Conservation (phyloP, 352 stramenopile species). For the Pythium brassicae region DNA sequence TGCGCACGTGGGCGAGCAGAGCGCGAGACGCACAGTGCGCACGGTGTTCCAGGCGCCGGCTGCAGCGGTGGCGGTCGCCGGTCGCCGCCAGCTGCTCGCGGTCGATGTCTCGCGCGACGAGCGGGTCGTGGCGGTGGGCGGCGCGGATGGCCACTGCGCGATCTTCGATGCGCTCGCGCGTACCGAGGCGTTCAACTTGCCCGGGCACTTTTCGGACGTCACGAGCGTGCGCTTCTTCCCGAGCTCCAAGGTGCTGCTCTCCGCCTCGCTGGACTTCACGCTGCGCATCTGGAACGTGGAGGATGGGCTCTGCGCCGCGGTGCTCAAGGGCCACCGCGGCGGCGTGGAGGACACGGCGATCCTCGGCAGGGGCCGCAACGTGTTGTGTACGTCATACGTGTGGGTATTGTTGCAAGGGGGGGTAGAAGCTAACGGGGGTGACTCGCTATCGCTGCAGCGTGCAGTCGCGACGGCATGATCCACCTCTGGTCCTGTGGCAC, state of each 20-base stretch:
- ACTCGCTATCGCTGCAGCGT: conserved; percentile 28
- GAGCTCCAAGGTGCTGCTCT: conserved; percentile 65
- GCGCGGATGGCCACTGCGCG: conserved; percentile 44
- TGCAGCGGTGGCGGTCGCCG: conserved; percentile 17
- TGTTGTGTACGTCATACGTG: conserved; percentile 78
- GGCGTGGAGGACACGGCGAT: conserved; percentile 59
- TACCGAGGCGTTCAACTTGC: conserved; percentile 21
- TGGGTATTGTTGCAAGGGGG: not conserved
- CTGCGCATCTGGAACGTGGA: conserved; percentile 63
- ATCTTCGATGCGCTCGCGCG: conserved; percentile 39
- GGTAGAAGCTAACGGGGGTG: too few species aligned
- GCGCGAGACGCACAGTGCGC: conserved; percentile 18
- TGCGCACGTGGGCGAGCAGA: conserved; percentile 13
- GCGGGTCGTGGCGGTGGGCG: conserved; percentile 41
- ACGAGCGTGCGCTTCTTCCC: conserved; percentile 61
- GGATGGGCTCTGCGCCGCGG: conserved; percentile 40
- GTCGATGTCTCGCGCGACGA: conserved; percentile 54
- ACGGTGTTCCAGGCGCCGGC: conserved; percentile 53
- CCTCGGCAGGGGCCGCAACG: conserved; percentile 57
- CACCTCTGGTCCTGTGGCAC: conserved; percentile 63
- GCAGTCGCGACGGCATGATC: conserved; percentile 52
- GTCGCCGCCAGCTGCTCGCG: conserved; percentile 34
- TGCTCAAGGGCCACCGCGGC: conserved; percentile 53
- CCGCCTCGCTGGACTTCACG: conserved; percentile 67
- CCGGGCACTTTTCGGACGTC: conserved; percentile 60